These are phyloP conservation scores for Dothiorella sarmentorum DNA, from an alignment of 2,329 filamentous ascomycete species.

Conservation along the genomic window DNA sequence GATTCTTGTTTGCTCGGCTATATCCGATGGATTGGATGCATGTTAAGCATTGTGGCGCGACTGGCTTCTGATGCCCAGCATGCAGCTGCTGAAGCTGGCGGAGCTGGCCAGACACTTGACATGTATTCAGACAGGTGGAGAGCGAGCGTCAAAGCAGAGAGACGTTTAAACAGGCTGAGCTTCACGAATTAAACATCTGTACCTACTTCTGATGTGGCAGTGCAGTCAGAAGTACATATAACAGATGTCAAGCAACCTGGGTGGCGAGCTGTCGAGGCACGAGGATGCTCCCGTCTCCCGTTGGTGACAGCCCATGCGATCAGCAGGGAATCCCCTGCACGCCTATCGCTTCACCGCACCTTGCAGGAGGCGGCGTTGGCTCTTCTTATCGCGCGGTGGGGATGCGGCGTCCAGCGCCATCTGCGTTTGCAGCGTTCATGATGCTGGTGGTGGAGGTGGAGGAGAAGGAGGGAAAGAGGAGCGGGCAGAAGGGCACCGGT, in stretches of 20 bases:
- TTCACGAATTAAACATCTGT: no score
- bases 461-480: no score
- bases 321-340: neutral
- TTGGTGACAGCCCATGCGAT: neutral
- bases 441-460: no score
- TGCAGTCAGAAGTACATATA: no score
- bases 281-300: neutral
- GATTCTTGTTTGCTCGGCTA: neutral
- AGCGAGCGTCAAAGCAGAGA: neutral
- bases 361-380: neutral
- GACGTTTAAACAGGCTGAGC: neutral
- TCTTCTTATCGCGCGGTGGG: constrained; percentile 2
- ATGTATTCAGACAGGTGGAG: no score
- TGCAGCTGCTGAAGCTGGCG: no score
- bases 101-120: no score
- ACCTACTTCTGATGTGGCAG: no score
- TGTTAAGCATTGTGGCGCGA: neutral
- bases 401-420: neutral
- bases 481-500: neutral
- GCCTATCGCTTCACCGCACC: constrained; percentile 9
- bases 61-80: neutral
- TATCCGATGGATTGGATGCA: neutral
- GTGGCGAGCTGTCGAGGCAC: no score
- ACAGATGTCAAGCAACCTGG: no score
- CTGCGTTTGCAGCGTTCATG: no score